Evolutionary conservation across 2,329 filamentous ascomycete genomes (phyloP).

Genomic region (Lanzia echinophila): DNA sequence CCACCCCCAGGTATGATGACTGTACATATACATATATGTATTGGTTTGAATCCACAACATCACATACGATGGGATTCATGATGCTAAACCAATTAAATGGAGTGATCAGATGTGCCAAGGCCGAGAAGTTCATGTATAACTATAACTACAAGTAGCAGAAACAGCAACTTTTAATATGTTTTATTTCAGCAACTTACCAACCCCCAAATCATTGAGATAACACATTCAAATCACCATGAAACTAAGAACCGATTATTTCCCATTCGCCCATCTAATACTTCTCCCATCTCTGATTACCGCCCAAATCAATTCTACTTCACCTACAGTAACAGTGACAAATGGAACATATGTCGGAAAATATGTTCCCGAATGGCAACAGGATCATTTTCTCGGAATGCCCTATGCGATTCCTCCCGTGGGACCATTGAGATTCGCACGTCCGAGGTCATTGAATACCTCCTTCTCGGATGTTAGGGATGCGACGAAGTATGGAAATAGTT

Average conservation of each 20-base stretch:
- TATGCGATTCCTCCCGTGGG: conserved; percentile 42
- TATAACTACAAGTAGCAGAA: too few relatives aligned
- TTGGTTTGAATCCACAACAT: too few relatives aligned
- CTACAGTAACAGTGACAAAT: conserved; percentile 19
- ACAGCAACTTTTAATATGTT: too few relatives aligned
- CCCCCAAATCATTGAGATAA: too few relatives aligned
- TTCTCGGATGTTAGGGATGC: conserved; percentile 36
- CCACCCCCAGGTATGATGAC: background rate
- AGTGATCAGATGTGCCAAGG: too few relatives aligned
- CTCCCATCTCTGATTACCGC: background rate
- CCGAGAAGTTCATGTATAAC: too few relatives aligned
- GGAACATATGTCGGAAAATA: conserved; percentile 23
- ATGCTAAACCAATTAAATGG: too few relatives aligned
- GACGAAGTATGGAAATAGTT: conserved; percentile 38
- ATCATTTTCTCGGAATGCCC: conserved; percentile 42
- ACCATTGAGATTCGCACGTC: conserved; percentile 37
- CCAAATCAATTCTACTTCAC: conserved; percentile 9
- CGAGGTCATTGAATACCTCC: conserved; percentile 33
- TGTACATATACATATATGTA: too few relatives aligned
- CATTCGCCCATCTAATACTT: background rate
- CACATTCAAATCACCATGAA: background rate
- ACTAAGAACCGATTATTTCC: background rate
- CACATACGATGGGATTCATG: too few relatives aligned
- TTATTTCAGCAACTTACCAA: too few relatives aligned
- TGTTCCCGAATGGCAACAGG: conserved; percentile 25